Evolutionary conservation across 139 green algal species (phyloP).

Genomic region (Raphidocelis subcapitata): DNA sequence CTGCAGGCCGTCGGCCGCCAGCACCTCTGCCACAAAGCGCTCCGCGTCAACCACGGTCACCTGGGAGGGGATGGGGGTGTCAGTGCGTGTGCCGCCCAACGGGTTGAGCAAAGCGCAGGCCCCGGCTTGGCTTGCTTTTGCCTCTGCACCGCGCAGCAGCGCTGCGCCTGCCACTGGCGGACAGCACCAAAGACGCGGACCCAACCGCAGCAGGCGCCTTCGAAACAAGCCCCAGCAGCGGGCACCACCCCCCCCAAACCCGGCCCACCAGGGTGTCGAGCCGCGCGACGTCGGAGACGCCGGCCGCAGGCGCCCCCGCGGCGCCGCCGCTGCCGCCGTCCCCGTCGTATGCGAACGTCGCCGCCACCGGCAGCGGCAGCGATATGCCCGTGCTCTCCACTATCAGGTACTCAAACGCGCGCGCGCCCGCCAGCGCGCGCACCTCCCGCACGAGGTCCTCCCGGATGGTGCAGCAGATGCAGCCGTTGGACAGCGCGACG

Average conservation of each 20-base stretch:
- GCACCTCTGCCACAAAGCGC: constrained; percentile 47
- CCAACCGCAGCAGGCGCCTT: too few relatives aligned
- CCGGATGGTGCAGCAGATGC: constrained; percentile 82
- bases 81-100: too few relatives aligned
- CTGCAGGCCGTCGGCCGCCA: constrained; percentile 36
- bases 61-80: too few relatives aligned
- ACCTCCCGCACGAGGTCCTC: constrained; percentile 70
- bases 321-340: constrained; percentile 9
- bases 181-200: too few relatives aligned
- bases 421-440: constrained; percentile 16
- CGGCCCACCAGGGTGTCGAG: constrained; percentile 35
- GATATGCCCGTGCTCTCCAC: constrained; percentile 84
- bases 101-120: too few relatives aligned
- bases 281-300: constrained; percentile 27
- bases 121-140: too few relatives aligned
- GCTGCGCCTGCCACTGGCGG: too few relatives aligned
- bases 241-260: too few relatives aligned
- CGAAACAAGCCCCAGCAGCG: too few relatives aligned
- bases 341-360: constrained; percentile 49
- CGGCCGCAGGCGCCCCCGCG: neutral
- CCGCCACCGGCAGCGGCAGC: constrained; percentile 70
- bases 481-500: constrained; percentile 63
- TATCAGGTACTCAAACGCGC: constrained; percentile 74
- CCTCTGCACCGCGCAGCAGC: too few relatives aligned
- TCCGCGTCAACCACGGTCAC: constrained; percentile 46